These are phyloP conservation scores for Bonia amplexicaulis DNA, from an alignment of 176 grass and related monocot genomes.

Conservation along the genomic window DNA sequence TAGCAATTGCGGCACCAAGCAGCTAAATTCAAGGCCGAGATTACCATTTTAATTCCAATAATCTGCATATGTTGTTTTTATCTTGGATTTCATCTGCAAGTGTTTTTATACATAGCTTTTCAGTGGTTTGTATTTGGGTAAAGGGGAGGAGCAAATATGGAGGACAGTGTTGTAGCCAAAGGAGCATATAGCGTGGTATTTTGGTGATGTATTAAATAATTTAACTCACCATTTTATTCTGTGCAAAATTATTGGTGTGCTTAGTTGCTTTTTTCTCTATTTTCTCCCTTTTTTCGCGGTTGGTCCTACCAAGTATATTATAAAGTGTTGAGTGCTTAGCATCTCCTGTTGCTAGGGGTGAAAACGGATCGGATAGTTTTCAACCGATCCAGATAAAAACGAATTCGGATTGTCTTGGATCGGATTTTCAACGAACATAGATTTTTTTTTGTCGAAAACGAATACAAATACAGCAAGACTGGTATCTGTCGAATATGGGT, in stretches of 20 bases:
- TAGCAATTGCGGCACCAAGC: constrained; percentile 62
- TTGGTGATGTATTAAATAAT: constrained; percentile 48
- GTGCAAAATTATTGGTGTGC: constrained; percentile 30
- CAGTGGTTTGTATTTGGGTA: constrained; percentile 23
- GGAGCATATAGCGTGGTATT: constrained; percentile 26
- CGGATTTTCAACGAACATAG: too few relatives aligned
- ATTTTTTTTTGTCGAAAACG: too few relatives aligned
- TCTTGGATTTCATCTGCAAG: constrained; percentile 13
- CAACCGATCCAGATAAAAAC: too few relatives aligned
- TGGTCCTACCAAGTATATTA: too few relatives aligned
- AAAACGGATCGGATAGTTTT: too few relatives aligned
- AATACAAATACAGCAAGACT: too few relatives aligned
- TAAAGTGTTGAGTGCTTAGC: too few relatives aligned
- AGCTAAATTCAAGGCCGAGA: constrained; percentile 29
- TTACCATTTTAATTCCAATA: constrained; percentile 10
- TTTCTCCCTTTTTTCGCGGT: neutral
- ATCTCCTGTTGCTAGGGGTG: too few relatives aligned
- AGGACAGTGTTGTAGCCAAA: constrained; percentile 41
- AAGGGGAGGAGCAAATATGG: constrained; percentile 21
- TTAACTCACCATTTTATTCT: constrained; percentile 14
- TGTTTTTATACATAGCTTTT: constrained; percentile 36
- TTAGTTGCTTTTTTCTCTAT: neutral
- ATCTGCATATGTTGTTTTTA: constrained; percentile 30
- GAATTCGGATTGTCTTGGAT: too few relatives aligned
- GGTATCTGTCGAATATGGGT: too few relatives aligned